Evolutionary conservation across 495 filamentous ascomycete species (phyloP), one percentile per base, ranked within the genome.

Genomic region (Neurospora sp.): DNA sequence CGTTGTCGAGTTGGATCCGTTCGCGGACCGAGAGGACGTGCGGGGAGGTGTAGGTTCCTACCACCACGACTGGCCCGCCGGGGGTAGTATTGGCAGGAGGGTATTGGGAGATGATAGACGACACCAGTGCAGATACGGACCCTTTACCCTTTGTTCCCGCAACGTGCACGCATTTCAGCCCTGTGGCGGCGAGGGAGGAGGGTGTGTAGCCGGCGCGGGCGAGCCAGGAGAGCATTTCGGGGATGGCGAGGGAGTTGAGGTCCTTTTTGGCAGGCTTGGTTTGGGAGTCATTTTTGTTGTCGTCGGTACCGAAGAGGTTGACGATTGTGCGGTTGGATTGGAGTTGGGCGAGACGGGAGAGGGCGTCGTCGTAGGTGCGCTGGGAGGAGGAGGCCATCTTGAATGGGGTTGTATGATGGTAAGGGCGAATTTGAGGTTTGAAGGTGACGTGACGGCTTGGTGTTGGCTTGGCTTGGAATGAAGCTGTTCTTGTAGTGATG

Each of bases 181-280:
- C 71, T 2, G 72, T 20, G 3, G 59, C 65, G 20, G 77, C 73
- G 46, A 87, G 79, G 48, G 80, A 76, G 1, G 72, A 22, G 1
- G 78, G 77, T n/a, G 77, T 70, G 80, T 96, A 92, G 37, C 94
- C 94, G 53, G 93, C 90, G 71, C 89, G 89, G 42, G 82, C 81
- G 70, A 91, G 87, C 91, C 91, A 97, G 72, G 91, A 90, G 65
- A 92, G 82, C 86, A 95, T 97, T 77, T 97, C 95, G 1, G 93
- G 93, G 72, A 96, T 91, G 3, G 94, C 93, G 59, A 84, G 85
- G 39, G 88, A 81, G 76, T 97, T 97, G 83, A 91, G 86, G 74
- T 87, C 86, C 3, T 73, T 38, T 16, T 70, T 18, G 38, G 16
- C 73, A 71, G 27, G 22, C 22, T 40, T n/a, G 59, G 14, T 20